Conservation (phyloP, 495 filamentous ascomycete species). For the Penicillium samsonianum region DNA sequence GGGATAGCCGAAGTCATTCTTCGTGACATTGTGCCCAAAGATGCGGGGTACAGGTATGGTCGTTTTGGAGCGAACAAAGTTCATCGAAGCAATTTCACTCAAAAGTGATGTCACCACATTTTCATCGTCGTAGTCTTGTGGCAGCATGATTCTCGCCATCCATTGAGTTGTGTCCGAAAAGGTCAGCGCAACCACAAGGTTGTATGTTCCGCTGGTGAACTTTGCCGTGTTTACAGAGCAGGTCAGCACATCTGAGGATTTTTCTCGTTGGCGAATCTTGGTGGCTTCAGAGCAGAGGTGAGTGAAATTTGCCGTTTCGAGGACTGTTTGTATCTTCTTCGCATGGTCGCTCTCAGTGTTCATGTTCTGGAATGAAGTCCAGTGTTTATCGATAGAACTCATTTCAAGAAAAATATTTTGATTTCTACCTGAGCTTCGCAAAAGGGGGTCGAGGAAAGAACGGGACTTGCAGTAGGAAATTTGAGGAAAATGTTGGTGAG, state of each 20-base stretch:
- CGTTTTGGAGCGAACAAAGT: constrained; percentile 6
- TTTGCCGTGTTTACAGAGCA: constrained; percentile 1
- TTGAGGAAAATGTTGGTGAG: no score
- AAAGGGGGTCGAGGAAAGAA: background rate
- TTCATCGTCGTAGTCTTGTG: background rate
- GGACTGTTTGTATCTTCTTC: constrained; percentile 2
- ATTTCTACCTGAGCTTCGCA: background rate
- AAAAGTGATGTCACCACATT: background rate
- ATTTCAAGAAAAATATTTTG: background rate
- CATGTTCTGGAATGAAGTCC: constrained; percentile 6
- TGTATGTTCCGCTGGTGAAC: constrained; percentile 8
- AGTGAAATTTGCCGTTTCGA: constrained; percentile 8
- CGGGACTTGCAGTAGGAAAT: no score
- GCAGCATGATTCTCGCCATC: constrained; percentile 10
- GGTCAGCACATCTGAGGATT: background rate
- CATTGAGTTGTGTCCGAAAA: constrained; percentile 12
- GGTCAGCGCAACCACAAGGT: constrained; percentile 7
- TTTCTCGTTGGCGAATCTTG: constrained; percentile 1
- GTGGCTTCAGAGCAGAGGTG: constrained; percentile 8
- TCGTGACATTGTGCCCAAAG: constrained; percentile 6
- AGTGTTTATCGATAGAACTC: constrained; percentile 4
- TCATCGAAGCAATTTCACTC: constrained; percentile 8
- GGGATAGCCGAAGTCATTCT: constrained; percentile 8
- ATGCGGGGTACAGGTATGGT: constrained; percentile 10
- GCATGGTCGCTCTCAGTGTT: constrained; percentile 5